phyloP scores from a whole-genome alignment of 75 land plant species.

The Picea glauca region DNA sequence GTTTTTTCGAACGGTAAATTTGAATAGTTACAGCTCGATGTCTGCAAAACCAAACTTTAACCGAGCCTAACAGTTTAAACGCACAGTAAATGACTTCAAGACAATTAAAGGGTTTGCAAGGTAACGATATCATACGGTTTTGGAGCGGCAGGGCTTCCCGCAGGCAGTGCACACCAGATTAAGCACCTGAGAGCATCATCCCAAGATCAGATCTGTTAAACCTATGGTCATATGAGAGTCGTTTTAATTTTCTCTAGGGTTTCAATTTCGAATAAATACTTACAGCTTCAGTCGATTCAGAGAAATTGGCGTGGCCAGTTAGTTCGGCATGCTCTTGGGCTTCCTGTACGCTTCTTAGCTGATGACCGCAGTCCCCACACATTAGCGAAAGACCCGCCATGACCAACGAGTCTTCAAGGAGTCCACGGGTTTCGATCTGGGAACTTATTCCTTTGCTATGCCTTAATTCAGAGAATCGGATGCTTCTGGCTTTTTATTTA shows the following conservation, averaged over 20 bases:
- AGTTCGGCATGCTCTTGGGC: slow-evolving; percentile 96
- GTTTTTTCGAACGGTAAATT: too few relatives aligned
- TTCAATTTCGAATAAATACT: neutral
- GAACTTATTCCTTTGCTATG: too few relatives aligned
- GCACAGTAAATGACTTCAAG: neutral
- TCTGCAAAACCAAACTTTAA: neutral
- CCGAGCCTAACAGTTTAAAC: neutral
- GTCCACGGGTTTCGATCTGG: too few relatives aligned
- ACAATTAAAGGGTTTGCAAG: neutral
- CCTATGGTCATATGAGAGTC: neutral
- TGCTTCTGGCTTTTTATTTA: too few relatives aligned
- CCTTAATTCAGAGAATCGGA: too few relatives aligned
- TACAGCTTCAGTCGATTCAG: slow-evolving; percentile 90
- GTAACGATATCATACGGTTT: slow-evolving; percentile 45
- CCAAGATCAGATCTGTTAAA: neutral
- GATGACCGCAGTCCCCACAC: slow-evolving; percentile 87
- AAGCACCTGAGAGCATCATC: slow-evolving; percentile 39
- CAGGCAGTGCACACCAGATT: slow-evolving; percentile 83
- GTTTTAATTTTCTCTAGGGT: neutral
- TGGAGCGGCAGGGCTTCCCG: slow-evolving; percentile 93
- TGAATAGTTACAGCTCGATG: neutral
- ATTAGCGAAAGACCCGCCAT: slow-evolving; percentile 92
- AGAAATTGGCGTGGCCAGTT: slow-evolving; percentile 81
- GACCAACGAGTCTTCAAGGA: neutral
- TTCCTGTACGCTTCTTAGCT: slow-evolving; percentile 78